Evolutionary conservation across 2,329 filamentous ascomycete genomes (phyloP).

Genomic region (Fusarium sp.): DNA sequence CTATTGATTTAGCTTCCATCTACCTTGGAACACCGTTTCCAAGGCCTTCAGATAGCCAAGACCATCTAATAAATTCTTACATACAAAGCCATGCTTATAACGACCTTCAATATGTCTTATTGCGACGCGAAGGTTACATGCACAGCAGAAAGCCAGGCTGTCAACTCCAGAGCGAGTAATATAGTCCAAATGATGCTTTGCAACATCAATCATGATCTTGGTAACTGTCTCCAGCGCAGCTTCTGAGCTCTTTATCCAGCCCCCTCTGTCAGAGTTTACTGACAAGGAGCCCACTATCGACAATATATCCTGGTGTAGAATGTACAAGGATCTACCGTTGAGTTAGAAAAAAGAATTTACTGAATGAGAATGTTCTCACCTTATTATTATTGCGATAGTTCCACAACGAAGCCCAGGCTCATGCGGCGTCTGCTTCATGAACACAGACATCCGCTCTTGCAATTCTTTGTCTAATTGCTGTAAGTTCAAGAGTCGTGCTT

Average conservation of each 20-base stretch:
- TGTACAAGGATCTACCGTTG: rapidly evolving
- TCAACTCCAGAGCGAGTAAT: not conserved
- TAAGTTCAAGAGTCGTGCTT: rapidly evolving
- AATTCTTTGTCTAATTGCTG: rapidly evolving
- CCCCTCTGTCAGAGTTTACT: rapidly evolving
- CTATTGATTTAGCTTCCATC: not conserved
- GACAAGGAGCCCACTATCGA: rapidly evolving
- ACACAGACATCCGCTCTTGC: not conserved
- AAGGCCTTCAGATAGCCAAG: rapidly evolving
- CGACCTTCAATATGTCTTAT: not conserved
- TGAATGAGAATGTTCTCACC: not conserved
- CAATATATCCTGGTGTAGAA: rapidly evolving
- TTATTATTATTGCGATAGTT: not conserved
- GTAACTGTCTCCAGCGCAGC: not conserved
- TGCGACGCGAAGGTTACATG: rapidly evolving
- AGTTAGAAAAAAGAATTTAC: rapidly evolving
- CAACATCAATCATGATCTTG: not conserved
- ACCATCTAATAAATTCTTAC: rapidly evolving
- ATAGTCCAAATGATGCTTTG: not conserved
- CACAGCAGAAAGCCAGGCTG: rapidly evolving
- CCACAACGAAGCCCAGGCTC: rapidly evolving
- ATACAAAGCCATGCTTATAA: rapidly evolving
- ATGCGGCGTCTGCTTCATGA: not conserved
- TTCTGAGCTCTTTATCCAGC: rapidly evolving
- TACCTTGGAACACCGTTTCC: rapidly evolving